Evolutionary conservation across 805 yeast genomes (phyloP), one percentile per base, ranked within the genome.

Genomic region (Lachancea meyersii): DNA sequence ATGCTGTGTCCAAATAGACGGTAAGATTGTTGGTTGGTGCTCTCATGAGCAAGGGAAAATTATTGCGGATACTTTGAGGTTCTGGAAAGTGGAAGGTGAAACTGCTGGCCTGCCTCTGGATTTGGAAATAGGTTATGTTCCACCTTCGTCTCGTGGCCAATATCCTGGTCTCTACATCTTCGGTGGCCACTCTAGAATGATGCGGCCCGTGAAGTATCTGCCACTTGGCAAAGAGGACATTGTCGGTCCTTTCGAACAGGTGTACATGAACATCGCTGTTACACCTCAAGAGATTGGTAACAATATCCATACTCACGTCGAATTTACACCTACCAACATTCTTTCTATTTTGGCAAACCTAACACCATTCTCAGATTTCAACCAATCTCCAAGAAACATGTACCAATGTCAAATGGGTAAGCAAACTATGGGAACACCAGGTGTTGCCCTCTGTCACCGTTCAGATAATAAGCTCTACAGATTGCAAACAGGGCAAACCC

Each of bases 321-420:
- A 93, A 69, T 88, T 75, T 64, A 75, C 94, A 2, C 97, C 98
- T 56, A 93, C 97, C 2, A 88, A 93, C 65, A 87, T 93, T 39
- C 71, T 93, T 54, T 88, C 97, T 18, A 91, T 93, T 52, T 73
- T 93, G 64, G 98, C 97, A 50, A 93, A 93, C 68, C 75, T 93
- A 72, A 93, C 98, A 1, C 98, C 98, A 52, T 93, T 87, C 64
- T 89, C 97, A 1, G 98, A 93, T 66, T 93, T 93, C 72, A 93
- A 93, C 68, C 98, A 93, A 72, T 89, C 97, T 21, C 98, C 98
- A 59, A 85, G 98, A 79, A 93, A 93, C 65, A 93, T 93, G 97
- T 93, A 93, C 66, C 98, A 93, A 72, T 93, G 98, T 70, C 98
- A 93, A 75, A 93, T 93, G 98, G 97, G 97, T 79, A 93, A 93